Conservation (phyloP, 495 filamentous ascomycete genomes). For the Cryomyces minteri region DNA sequence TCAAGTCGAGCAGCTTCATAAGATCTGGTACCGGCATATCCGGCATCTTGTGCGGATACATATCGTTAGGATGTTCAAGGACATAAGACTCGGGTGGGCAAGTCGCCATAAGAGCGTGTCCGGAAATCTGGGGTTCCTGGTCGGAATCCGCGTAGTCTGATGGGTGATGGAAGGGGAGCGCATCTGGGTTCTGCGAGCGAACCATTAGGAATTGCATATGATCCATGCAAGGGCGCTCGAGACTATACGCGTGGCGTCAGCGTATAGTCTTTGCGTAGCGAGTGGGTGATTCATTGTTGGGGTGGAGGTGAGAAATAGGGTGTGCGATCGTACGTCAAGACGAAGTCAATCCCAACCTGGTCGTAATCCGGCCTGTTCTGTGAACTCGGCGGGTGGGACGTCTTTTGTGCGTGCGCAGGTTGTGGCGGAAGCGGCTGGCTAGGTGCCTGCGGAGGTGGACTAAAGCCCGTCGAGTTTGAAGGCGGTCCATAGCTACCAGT, state of each 20-base stretch:
- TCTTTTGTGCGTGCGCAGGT: neutral
- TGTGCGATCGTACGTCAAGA: constrained; percentile 67
- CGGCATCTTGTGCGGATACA: constrained; percentile 37
- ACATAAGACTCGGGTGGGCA: constrained; percentile 50
- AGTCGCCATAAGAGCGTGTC: constrained; percentile 79
- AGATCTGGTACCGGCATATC: constrained; percentile 59
- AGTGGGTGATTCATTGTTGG: constrained; percentile 19
- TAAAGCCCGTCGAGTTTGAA: constrained; percentile 22
- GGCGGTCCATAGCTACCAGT: constrained; percentile 34
- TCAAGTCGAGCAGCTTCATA: constrained; percentile 63
- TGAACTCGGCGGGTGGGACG: constrained; percentile 7
- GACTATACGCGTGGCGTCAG: constrained; percentile 29
- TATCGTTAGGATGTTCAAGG: constrained; percentile 17
- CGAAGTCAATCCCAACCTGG: constrained; percentile 87
- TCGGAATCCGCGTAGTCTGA: constrained; percentile 22
- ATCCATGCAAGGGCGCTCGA: constrained; percentile 89
- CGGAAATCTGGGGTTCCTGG: constrained; percentile 28
- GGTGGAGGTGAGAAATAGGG: constrained; percentile 47
- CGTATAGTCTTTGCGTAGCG: neutral
- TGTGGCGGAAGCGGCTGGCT: constrained; percentile 5
- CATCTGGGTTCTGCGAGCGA: constrained; percentile 24
- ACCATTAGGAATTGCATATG: constrained; percentile 68
- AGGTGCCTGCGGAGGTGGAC: constrained; percentile 13
- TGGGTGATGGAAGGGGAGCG: constrained; percentile 27
- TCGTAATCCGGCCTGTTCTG: constrained; percentile 50